phyloP scores from a whole-genome alignment of 2,329 filamentous ascomycete genomes.

The Alternaria triticimaculans region DNA sequence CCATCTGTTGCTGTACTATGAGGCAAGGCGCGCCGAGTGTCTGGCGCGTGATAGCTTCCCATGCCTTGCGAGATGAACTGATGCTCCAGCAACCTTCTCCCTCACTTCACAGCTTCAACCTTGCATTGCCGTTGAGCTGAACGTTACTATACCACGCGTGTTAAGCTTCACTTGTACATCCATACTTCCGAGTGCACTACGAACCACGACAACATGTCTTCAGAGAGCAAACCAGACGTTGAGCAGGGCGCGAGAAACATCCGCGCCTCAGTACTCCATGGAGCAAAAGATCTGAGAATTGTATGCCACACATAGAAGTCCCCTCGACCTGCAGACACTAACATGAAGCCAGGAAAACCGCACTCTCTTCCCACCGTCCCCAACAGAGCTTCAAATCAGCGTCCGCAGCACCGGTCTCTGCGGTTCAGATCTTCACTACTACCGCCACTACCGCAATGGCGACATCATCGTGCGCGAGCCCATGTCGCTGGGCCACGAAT shows the following conservation, averaged over 20 bases:
- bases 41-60: conserved; percentile 17
- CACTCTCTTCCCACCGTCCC: conserved; percentile 53
- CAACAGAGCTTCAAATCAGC: conserved; percentile 67
- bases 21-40: conserved; percentile 29
- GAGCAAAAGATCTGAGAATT: conserved; percentile 65
- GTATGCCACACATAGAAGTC: conserved; percentile 48
- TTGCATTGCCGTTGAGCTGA: not conserved
- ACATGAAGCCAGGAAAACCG: conserved; percentile 58
- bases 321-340: not conserved
- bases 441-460: conserved; percentile 84
- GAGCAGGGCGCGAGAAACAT: conserved; percentile 46
- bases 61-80: conserved; percentile 4
- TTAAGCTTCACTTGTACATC: not conserved
- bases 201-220: conserved; percentile 23
- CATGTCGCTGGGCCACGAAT: conserved; percentile 80
- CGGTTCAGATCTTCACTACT: conserved; percentile 82
- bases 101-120: not conserved
- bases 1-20: conserved; percentile 29
- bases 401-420: conserved; percentile 73
- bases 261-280: conserved; percentile 64
- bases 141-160: not conserved
- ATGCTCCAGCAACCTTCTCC: not conserved
- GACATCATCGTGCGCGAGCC: conserved; percentile 83
- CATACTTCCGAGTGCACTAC: not conserved
- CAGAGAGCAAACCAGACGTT: conserved; percentile 26